phyloP scores from a whole-genome alignment of 768 basidiomycete genomes.

The Pleurotus tuoliensis region DNA sequence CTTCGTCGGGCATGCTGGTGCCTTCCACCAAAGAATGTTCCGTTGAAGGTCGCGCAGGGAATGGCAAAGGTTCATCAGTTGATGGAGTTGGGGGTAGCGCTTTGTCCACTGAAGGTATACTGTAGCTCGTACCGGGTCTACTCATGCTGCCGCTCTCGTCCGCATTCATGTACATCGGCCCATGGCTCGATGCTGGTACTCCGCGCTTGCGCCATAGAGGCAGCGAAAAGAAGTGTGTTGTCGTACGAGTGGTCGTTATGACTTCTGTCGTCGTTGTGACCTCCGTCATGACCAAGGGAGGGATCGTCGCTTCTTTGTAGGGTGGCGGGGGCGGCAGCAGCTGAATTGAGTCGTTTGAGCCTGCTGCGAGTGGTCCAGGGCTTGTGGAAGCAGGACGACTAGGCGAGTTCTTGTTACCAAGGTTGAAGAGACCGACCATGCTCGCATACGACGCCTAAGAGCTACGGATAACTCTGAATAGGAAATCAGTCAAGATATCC shows the following conservation, averaged over 20 bases:
- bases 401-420: background rate
- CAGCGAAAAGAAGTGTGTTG: slow-evolving; percentile 63
- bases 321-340: slow-evolving; percentile 25
- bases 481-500: slow-evolving; percentile 20
- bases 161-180: slow-evolving; percentile 16
- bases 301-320: slow-evolving; percentile 22
- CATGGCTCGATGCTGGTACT: slow-evolving; percentile 24
- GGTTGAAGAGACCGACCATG: slow-evolving; percentile 7
- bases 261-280: slow-evolving; percentile 46
- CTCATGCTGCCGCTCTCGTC: slow-evolving; percentile 21
- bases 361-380: background rate
- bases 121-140: slow-evolving; percentile 14
- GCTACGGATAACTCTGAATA: slow-evolving; percentile 4
- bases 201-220: slow-evolving; percentile 61
- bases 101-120: slow-evolving; percentile 34
- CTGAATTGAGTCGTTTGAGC: background rate
- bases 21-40: background rate
- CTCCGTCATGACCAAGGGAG: slow-evolving; percentile 32
- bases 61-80: slow-evolving; percentile 1
- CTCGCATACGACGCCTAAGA: background rate
- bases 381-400: background rate
- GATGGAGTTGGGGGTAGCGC: slow-evolving; percentile 27
- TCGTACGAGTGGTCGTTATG: slow-evolving; percentile 42
- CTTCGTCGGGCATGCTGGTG: slow-evolving; percentile 2
- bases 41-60: background rate